Conservation (phyloP, 352 stramenopile genomes). For the Phytophthora sojae region DNA sequence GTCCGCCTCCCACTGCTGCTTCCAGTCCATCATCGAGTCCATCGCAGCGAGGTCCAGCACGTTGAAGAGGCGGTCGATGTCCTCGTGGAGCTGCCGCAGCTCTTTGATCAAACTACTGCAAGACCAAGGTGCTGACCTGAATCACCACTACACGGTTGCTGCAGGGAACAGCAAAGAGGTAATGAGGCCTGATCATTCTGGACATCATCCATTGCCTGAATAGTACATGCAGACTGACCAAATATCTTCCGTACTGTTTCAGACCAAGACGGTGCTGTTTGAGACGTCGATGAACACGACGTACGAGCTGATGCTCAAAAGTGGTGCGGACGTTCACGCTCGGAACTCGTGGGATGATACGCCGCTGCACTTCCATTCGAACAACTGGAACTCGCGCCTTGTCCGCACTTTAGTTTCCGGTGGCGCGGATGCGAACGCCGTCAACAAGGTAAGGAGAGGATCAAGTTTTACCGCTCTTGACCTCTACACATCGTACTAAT, state of each 20-base stretch:
- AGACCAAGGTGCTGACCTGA: not conserved
- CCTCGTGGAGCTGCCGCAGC: not conserved
- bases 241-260: not conserved
- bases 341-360: not conserved
- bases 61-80: slow-evolving; percentile 25
- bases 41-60: slow-evolving; percentile 16
- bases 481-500: not conserved
- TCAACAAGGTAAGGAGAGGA: not conserved
- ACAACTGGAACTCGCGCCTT: not conserved
- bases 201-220: not conserved
- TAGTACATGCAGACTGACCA: not conserved
- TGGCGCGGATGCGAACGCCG: not conserved
- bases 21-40: slow-evolving; percentile 22
- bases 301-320: not conserved
- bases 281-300: not conserved
- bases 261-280: not conserved
- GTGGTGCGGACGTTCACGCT: not conserved
- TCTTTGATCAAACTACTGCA: not conserved
- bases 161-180: not conserved
- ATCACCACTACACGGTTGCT: not conserved
- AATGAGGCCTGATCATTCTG: not conserved
- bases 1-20: slow-evolving; percentile 14
- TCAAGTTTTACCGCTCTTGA: not conserved
- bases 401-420: slow-evolving; percentile 1
- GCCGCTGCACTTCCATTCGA: not conserved